Conservation (phyloP, 192 early-diverging fungal genomes). For the Lunasporangiospora selenospora region DNA sequence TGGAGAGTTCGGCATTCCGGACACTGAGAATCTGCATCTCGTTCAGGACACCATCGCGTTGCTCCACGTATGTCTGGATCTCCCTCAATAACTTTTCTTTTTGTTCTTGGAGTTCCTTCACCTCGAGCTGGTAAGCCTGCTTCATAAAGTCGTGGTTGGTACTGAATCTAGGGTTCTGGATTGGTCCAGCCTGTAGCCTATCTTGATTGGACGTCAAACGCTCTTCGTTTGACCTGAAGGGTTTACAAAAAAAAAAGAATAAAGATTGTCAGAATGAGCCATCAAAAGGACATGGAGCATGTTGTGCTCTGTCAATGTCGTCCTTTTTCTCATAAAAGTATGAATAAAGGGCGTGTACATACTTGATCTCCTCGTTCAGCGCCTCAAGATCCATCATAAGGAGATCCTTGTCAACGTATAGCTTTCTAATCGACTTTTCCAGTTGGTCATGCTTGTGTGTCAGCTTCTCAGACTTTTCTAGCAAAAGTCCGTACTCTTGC, state of each 20-base stretch:
- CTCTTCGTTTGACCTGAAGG: conserved; percentile 52
- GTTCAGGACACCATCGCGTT: conserved; percentile 58
- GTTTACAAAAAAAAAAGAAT: conserved; percentile 21
- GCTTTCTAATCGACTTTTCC: conserved; percentile 32
- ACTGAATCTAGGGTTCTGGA: conserved; percentile 38
- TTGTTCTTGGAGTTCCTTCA: conserved; percentile 54
- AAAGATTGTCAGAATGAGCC: neutral
- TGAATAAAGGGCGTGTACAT: conserved; percentile 1
- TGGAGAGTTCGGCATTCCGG: conserved; percentile 58
- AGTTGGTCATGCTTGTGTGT: conserved; percentile 24
- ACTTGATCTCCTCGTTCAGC: conserved; percentile 43
- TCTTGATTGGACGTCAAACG: conserved; percentile 8
- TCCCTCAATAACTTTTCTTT: conserved; percentile 53
- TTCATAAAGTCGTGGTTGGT: conserved; percentile 53
- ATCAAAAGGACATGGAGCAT: neutral
- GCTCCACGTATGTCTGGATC: conserved; percentile 48
- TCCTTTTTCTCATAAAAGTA: conserved; percentile 56
- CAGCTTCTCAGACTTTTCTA: conserved; percentile 21
- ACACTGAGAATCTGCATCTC: conserved; percentile 59
- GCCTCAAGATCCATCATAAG: conserved; percentile 42
- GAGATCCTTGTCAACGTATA: conserved; percentile 46
- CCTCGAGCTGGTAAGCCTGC: conserved; percentile 50
- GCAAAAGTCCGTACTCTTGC: conserved; percentile 19
- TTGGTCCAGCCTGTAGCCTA: conserved; percentile 5
- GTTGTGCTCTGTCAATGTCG: neutral